These are phyloP conservation scores for Tolypocladium guangdongense DNA, from an alignment of 2,329 filamentous ascomycete species.

Conservation along the genomic window DNA sequence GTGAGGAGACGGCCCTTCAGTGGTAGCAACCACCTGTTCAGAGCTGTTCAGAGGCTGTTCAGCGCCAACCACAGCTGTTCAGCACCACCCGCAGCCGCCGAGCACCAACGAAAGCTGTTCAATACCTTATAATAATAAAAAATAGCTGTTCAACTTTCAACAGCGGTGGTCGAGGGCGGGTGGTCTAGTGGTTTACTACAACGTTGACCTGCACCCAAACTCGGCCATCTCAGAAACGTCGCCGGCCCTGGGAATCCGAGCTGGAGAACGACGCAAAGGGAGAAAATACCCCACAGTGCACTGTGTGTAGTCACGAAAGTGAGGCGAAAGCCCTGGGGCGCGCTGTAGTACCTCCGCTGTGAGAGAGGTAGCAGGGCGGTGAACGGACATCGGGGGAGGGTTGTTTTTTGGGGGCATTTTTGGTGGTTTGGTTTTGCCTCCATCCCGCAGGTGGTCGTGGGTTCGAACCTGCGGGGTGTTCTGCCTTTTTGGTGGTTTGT, in stretches of 20 bases:
- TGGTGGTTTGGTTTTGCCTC: too few species aligned
- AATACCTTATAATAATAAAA: neutral
- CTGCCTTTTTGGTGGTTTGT: too few species aligned
- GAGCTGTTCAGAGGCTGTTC: neutral
- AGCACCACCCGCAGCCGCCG: neutral
- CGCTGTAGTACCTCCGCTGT: neutral
- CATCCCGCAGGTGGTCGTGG: too few species aligned
- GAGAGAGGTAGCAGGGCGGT: neutral
- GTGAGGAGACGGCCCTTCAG: neutral
- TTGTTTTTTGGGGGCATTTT: too few species aligned
- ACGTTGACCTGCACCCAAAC: neutral
- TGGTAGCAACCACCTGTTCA: neutral
- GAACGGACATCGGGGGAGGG: too few species aligned
- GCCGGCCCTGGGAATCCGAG: neutral
- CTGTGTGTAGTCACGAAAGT: neutral
- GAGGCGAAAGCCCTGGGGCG: neutral
- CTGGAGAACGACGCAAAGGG: neutral
- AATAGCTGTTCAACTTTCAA: neutral
- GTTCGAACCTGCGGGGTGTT: too few species aligned
- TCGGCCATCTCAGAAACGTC: neutral
- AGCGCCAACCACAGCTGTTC: too few species aligned
- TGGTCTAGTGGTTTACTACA: neutral
- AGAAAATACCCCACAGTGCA: neutral
- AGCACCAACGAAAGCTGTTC: neutral
- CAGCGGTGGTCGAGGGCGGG: neutral